These are phyloP conservation scores for Candida namnaoensis DNA, from an alignment of 805 yeast species.

Conservation along the genomic window DNA sequence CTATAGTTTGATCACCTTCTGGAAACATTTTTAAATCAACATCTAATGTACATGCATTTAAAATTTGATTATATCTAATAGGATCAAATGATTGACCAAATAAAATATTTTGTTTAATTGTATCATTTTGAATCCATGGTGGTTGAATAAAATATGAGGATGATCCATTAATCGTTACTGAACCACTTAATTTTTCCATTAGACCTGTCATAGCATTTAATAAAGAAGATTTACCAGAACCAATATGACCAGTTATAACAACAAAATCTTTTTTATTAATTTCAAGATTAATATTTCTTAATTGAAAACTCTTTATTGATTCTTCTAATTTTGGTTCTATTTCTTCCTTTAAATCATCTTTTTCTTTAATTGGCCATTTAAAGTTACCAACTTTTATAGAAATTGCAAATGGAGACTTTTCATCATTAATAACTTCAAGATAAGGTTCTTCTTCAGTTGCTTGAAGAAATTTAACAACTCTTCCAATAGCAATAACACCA, in stretches of 20 bases:
- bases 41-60: slow-evolving; percentile 51
- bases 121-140: slow-evolving; percentile 71
- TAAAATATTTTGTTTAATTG: slow-evolving; percentile 55
- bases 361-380: background rate
- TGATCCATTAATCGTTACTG: slow-evolving; percentile 38
- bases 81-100: slow-evolving; percentile 46
- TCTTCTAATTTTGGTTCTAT: slow-evolving; percentile 13
- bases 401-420: background rate
- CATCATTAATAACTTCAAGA: background rate
- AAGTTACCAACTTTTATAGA: background rate
- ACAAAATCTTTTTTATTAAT: slow-evolving; percentile 52
- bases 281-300: slow-evolving; percentile 29
- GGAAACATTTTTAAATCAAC: slow-evolving; percentile 51
- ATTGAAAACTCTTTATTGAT: slow-evolving; percentile 18
- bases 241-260: slow-evolving; percentile 63
- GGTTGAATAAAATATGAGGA: slow-evolving; percentile 38
- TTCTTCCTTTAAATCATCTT: slow-evolving; percentile 4
- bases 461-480: slow-evolving; percentile 36
- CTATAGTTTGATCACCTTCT: slow-evolving; percentile 62
- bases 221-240: slow-evolving; percentile 57
- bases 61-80: slow-evolving; percentile 37
- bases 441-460: slow-evolving; percentile 19
- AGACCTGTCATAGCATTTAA: slow-evolving; percentile 55
- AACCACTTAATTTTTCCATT: slow-evolving; percentile 44
- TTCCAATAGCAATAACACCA: slow-evolving; percentile 39